These are phyloP conservation scores for Metroxylon sagu DNA, from an alignment of 176 grass and related monocot species.

Conservation along the genomic window DNA sequence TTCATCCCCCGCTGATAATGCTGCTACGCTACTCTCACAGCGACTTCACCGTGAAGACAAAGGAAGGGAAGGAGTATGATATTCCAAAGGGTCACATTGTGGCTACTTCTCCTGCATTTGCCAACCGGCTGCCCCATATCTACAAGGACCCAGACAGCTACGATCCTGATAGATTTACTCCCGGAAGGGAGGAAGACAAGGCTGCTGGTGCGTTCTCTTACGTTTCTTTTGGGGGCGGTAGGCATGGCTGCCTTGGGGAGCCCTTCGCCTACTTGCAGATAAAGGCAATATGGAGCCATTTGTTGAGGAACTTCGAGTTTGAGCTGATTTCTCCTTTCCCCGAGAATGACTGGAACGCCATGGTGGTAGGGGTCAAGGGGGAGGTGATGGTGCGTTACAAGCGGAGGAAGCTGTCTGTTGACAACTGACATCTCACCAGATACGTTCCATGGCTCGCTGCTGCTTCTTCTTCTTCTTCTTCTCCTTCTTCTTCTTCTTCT, in stretches of 20 bases:
- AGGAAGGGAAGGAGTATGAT: conserved; percentile 68
- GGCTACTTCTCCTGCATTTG: conserved; percentile 71
- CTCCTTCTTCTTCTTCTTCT: too few species aligned
- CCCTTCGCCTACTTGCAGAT: conserved; percentile 93
- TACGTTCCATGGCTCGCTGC: too few species aligned
- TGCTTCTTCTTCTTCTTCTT: too few species aligned
- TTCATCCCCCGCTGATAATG: conserved; percentile 91
- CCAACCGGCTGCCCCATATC: conserved; percentile 80
- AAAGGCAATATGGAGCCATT: conserved; percentile 87
- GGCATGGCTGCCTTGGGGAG: conserved; percentile 87
- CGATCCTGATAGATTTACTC: conserved; percentile 59
- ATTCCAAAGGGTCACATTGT: conserved; percentile 98
- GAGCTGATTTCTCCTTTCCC: conserved; percentile 89
- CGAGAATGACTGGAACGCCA: conserved; percentile 78
- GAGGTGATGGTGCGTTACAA: conserved; percentile 85
- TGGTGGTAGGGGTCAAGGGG: conserved; percentile 88
- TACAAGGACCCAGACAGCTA: conserved; percentile 79
- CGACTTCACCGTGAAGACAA: conserved; percentile 75
- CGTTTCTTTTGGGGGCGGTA: conserved; percentile 82
- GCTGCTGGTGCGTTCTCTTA: conserved; percentile 78
- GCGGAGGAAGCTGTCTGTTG: conserved; percentile 55
- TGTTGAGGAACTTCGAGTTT: conserved; percentile 94
- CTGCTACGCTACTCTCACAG: conserved; percentile 72
- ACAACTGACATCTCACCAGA: neutral
- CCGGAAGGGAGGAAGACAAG: conserved; percentile 90